These are phyloP conservation scores for Rhododendron vialii DNA, from an alignment of 148 eudicot species.

Conservation along the genomic window DNA sequence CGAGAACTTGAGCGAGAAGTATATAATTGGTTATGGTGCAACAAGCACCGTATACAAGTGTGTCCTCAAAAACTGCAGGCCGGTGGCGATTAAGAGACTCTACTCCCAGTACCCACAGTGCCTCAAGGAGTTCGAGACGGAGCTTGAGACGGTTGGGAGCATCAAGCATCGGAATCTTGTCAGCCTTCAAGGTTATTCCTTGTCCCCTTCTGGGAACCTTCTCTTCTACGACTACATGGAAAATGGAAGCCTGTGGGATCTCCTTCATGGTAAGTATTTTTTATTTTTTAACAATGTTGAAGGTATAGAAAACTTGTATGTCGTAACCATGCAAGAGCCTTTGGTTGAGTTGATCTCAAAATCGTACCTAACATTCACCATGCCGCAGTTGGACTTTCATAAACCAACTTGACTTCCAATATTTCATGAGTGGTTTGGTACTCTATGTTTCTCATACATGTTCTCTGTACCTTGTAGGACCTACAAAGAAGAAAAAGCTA, in stretches of 20 bases:
- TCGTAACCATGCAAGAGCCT: neutral
- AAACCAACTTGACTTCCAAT: too few species aligned
- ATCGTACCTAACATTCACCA: neutral
- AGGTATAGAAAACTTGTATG: neutral
- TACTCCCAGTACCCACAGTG: slow-evolving; percentile 74
- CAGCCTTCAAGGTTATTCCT: slow-evolving; percentile 91
- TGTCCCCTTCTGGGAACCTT: slow-evolving; percentile 87
- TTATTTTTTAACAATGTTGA: neutral
- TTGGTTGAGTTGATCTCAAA: neutral
- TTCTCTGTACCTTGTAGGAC: slow-evolving; percentile 33
- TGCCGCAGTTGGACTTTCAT: neutral
- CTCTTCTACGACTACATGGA: slow-evolving; percentile 99
- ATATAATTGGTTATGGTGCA: slow-evolving; percentile 90
- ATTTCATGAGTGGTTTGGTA: neutral
- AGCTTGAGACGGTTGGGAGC: slow-evolving; percentile 91
- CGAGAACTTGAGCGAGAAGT: slow-evolving; percentile 91
- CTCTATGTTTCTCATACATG: neutral
- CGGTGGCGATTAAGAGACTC: slow-evolving; percentile 86
- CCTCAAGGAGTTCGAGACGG: slow-evolving; percentile 93
- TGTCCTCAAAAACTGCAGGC: slow-evolving; percentile 90
- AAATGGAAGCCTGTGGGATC: slow-evolving; percentile 96
- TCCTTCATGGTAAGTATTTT: slow-evolving; percentile 73
- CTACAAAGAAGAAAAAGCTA: slow-evolving; percentile 77
- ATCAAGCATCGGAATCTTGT: slow-evolving; percentile 94
- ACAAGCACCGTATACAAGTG: slow-evolving; percentile 98